Conservation (phyloP, 257 asterid genomes). For the Salvia hispanica region DNA sequence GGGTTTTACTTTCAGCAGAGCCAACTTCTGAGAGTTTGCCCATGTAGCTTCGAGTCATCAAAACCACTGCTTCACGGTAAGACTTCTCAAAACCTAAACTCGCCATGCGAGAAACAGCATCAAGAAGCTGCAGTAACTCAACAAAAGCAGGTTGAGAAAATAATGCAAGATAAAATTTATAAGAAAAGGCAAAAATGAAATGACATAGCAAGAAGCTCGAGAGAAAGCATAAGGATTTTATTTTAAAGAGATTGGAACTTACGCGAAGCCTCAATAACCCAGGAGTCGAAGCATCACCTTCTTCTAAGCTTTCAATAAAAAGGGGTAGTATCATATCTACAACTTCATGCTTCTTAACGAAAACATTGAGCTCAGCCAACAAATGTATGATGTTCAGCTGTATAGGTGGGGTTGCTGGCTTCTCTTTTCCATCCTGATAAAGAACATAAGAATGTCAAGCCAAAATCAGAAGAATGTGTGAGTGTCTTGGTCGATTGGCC, state of each 20-base stretch:
- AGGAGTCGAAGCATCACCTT: conserved; percentile 93
- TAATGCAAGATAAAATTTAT: conserved; percentile 31
- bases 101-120: conserved; percentile 99
- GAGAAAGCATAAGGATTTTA: conserved; percentile 21
- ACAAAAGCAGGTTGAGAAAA: conserved; percentile 60
- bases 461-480: not conserved
- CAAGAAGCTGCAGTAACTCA: conserved; percentile 97
- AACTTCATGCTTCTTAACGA: conserved; percentile 81
- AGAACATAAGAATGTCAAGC: conserved; percentile 31
- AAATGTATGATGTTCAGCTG: conserved; percentile 85
- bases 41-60: conserved; percentile 90
- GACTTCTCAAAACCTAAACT: conserved; percentile 97
- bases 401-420: conserved; percentile 66
- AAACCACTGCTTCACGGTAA: conserved; percentile 94
- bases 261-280: conserved; percentile 91
- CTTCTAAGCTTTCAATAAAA: conserved; percentile 95
- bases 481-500: not conserved
- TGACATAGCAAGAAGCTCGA: conserved; percentile 23
- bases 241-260: conserved; percentile 37
- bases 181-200: conserved; percentile 1
- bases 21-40: conserved; percentile 80
- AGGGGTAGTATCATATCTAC: conserved; percentile 93
- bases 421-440: conserved; percentile 80
- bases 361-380: conserved; percentile 78
- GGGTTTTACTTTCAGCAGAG: conserved; percentile 86